A percentile compares a stretch with the other conserved stretches of the same genome.
Conservation (phyloP, 495 filamentous ascomycete genomes). For the Talaromyces thailandensis region DNA sequence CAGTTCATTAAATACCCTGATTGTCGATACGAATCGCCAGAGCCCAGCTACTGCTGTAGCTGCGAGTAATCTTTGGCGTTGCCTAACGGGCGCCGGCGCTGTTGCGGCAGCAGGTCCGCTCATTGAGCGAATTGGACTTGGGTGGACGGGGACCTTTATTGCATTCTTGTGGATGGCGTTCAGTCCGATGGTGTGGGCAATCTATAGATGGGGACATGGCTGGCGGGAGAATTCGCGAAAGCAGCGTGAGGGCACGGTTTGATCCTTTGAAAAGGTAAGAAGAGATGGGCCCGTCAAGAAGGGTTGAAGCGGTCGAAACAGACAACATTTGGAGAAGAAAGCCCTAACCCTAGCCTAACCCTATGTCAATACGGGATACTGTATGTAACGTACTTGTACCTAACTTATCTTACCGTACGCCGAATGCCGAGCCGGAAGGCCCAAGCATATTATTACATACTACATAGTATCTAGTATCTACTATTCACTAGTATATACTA, state of each 20-base stretch:
- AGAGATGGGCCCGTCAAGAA: no score
- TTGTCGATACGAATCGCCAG: conserved; percentile 48
- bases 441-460: no score
- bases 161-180: conserved; percentile 16
- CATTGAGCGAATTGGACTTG: conserved; percentile 47
- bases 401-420: neutral
- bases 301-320: neutral
- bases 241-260: neutral
- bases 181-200: conserved; percentile 12
- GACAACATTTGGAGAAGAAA: neutral
- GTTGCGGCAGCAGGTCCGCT: conserved; percentile 52
- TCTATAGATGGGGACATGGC: conserved; percentile 3
- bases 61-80: conserved; percentile 61
- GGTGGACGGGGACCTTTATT: conserved; percentile 34
- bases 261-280: no score
- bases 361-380: neutral
- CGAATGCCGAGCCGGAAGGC: neutral
- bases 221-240: conserved; percentile 1
- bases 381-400: neutral
- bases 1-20: conserved; percentile 21
- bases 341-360: neutral
- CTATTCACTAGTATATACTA: neutral
- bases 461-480: no score
- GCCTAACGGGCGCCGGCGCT: conserved; percentile 53
- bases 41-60: conserved; percentile 56